phyloP scores from a whole-genome alignment of 2,329 filamentous ascomycete species.

The Dryadomyces quercus-mongolicae region DNA sequence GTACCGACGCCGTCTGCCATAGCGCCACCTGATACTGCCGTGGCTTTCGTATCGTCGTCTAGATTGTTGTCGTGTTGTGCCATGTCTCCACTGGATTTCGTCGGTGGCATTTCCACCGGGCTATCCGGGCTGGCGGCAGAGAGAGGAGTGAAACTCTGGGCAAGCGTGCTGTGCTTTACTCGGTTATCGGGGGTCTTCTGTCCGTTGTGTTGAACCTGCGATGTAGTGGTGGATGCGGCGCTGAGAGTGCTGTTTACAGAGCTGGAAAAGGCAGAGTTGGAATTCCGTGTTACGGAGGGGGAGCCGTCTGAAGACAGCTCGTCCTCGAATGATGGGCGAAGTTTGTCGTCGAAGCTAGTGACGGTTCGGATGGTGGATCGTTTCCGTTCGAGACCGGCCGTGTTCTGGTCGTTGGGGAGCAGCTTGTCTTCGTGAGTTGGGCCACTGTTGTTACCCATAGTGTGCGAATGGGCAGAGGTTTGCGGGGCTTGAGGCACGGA shows the following conservation, averaged over 20 bases:
- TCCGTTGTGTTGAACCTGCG: constrained; percentile 19
- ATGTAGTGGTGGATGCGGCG: constrained; percentile 27
- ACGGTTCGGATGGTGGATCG: constrained; percentile 44
- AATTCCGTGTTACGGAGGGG: constrained; percentile 19
- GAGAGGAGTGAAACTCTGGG: neutral
- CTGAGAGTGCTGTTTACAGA: constrained; percentile 43
- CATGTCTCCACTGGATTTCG: constrained; percentile 13
- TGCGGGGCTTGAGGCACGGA: constrained; percentile 26
- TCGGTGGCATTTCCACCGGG: neutral
- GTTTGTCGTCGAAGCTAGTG: constrained; percentile 36
- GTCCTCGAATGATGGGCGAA: constrained; percentile 27
- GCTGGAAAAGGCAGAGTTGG: constrained; percentile 41
- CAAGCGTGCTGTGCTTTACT: constrained; percentile 20
- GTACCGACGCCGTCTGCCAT: constrained; percentile 16
- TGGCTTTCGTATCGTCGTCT: no score
- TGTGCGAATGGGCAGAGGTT: constrained; percentile 24
- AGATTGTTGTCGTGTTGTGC: constrained; percentile 15
- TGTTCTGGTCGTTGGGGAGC: constrained; percentile 8
- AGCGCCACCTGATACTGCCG: neutral
- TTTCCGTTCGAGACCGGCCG: constrained; percentile 19
- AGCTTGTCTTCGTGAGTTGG: constrained; percentile 15
- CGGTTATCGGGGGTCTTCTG: constrained; percentile 21
- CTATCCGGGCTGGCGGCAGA: neutral
- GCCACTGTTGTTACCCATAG: constrained; percentile 21
- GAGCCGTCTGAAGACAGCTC: constrained; percentile 25